Base-by-base conservation (phyloP, 805 yeast genomes). In the Myxozyma neglecta region DNA sequence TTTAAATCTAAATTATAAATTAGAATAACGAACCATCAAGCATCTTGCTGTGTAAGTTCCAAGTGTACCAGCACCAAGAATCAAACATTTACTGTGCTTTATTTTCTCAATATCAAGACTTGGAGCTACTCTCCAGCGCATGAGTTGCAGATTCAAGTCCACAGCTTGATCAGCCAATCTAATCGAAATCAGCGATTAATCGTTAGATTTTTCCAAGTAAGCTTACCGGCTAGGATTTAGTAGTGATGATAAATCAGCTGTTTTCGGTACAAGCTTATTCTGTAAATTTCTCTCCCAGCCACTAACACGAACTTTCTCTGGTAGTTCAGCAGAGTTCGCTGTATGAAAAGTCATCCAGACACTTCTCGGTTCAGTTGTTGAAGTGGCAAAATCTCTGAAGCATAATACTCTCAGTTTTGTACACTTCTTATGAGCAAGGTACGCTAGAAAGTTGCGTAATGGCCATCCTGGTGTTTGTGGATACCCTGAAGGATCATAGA, bases 121-220 rank as follows among this genome's bases (percentile, higher is more conserved):
- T 0, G 99, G 98, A 0, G 89, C 90, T 16, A 94, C 83, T 67
- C 99, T 81, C 99, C 99, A 94, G 71, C 91, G 90, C 99, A 94
- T 94, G 49, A 94, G 77, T 75, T 90, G 89, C 61, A 94, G 77
- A 71, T 94, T 94, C 59, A 94, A 80, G 72, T 92, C 97, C 6
- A 91, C 92, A 0, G 97, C 93, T 74, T 96, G 98, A 62, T 87
- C 89, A 0, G 97, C 93, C 24, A 94, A 77, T 66, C 88, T 53
- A 50, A 32, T 32, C 32, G 5, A 34, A 10, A 43, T 55, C 14
- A n/a, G 14, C 9, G 6, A 13, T 36, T 16, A 36, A 8, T 24
- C 35, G 11, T 45, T 44, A 34, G 10, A 44, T 1, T 9, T 11
- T n/a, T 47, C 3, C 3, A 29, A 10, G 29, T 51, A 47, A 39